Conservation (phyloP, 192 early-diverging fungal genomes). For the Linnemannia zychae region DNA sequence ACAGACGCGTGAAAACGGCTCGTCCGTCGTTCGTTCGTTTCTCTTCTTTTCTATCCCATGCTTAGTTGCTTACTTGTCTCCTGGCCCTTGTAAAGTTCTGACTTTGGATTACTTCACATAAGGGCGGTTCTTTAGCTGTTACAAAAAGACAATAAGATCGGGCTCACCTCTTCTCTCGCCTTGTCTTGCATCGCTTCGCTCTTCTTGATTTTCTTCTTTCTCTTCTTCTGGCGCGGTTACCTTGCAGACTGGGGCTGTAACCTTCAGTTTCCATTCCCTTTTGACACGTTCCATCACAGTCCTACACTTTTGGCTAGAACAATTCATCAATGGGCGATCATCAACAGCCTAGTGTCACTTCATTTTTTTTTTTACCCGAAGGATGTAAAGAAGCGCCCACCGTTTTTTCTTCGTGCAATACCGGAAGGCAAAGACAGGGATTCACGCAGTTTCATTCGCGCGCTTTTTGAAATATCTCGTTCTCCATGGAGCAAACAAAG, state of each 20-base stretch:
- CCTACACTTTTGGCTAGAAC: not conserved
- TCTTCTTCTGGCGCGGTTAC: not conserved
- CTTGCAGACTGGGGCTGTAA: not conserved
- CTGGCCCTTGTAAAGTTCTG: not conserved
- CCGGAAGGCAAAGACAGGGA: not conserved
- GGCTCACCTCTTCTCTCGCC: not conserved
- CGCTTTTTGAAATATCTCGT: not conserved
- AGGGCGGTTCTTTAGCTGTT: not conserved
- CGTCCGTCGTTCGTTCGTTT: too few species aligned
- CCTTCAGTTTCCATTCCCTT: not conserved
- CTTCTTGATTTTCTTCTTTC: not conserved
- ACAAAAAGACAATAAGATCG: not conserved
- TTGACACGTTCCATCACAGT: not conserved
- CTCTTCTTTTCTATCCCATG: not conserved
- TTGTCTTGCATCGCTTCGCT: too few species aligned
- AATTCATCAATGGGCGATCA: too few species aligned
- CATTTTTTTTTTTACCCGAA: not conserved
- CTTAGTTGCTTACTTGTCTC: too few species aligned
- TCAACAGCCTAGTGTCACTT: not conserved
- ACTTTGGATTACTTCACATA: not conserved
- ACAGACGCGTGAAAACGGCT: slow-evolving; percentile 1
- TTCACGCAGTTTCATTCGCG: not conserved
- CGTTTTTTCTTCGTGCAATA: not conserved
- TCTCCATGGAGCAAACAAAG: not conserved
- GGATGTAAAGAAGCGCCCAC: not conserved